Evolutionary conservation across 1,284 basidiomycete genomes (phyloP).

Genomic region (Cutaneotrichosporon sp.): DNA sequence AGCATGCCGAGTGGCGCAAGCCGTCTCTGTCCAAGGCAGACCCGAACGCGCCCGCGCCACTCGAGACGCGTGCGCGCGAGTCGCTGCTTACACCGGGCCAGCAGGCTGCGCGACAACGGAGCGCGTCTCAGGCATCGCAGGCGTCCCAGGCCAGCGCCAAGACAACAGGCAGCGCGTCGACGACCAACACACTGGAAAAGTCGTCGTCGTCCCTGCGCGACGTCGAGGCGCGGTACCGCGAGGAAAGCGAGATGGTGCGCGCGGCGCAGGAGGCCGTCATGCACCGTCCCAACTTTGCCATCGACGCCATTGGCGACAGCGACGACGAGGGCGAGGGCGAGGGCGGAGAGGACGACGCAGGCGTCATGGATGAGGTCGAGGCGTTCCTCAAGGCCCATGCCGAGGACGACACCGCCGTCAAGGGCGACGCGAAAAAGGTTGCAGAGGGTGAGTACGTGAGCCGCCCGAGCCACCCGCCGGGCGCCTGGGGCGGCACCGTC

Average conservation of each 20-base stretch:
- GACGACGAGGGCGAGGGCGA: constrained; percentile 59
- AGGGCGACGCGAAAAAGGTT: constrained; percentile 74
- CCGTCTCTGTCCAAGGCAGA: constrained; percentile 82
- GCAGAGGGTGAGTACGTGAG: constrained; percentile 38
- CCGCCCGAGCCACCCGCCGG: too few species aligned
- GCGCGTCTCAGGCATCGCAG: constrained; percentile 32
- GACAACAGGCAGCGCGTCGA: constrained; percentile 52
- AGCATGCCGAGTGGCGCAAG: constrained; percentile 56
- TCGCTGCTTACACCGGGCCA: constrained; percentile 59
- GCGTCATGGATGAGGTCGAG: constrained; percentile 85
- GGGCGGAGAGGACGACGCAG: constrained; percentile 57
- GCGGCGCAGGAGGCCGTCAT: constrained; percentile 76
- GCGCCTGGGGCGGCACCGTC: too few species aligned
- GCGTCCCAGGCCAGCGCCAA: constrained; percentile 15
- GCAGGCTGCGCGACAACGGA: constrained; percentile 25
- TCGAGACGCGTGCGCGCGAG: constrained; percentile 79
- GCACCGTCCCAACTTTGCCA: constrained; percentile 86
- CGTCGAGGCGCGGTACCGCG: constrained; percentile 37
- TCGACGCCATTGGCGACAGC: constrained; percentile 81
- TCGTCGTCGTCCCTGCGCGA: constrained; percentile 45
- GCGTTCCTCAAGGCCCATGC: constrained; percentile 73
- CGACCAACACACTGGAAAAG: constrained; percentile 50
- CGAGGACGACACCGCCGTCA: constrained; percentile 69
- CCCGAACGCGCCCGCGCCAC: constrained; percentile 52
- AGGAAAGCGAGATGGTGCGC: constrained; percentile 57